phyloP scores from a whole-genome alignment of 2,329 filamentous ascomycete species.

The Xylaria sp. region DNA sequence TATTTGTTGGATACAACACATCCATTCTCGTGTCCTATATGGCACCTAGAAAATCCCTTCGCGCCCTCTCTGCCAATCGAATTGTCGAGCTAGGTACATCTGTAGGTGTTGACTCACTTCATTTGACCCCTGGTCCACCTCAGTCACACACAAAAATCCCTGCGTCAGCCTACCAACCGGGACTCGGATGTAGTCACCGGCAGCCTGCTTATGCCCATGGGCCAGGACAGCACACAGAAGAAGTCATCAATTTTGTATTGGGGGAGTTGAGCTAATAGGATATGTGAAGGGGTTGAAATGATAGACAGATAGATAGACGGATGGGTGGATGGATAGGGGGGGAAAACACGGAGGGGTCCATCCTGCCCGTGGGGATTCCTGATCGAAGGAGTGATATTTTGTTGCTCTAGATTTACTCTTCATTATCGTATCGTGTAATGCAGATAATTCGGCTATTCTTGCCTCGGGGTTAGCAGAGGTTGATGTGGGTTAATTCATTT shows the following conservation, averaged over 20 bases:
- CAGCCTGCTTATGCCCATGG: not conserved
- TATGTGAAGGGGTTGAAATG: not conserved
- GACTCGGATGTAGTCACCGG: conserved; percentile 10
- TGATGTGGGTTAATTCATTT: not conserved
- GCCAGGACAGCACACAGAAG: not conserved
- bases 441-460: conserved; percentile 1
- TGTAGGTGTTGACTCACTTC: conserved; percentile 26
- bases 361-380: not conserved
- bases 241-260: not conserved
- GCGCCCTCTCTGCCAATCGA: conserved; percentile 21
- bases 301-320: not conserved
- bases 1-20: not conserved
- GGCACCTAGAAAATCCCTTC: not conserved
- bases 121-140: conserved; percentile 8
- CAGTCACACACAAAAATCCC: conserved; percentile 20
- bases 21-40: conserved; percentile 8
- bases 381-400: not conserved
- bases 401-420: not conserved
- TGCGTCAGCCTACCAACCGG: conserved; percentile 20
- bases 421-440: not conserved
- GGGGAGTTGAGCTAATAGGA: not conserved
- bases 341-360: too few species aligned
- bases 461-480: not conserved
- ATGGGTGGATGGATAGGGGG: too few species aligned
- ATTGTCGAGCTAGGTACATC: conserved; percentile 7